Evolutionary conservation across 805 yeast genomes (phyloP).

Genomic region (Metschnikowia colocasiae): DNA sequence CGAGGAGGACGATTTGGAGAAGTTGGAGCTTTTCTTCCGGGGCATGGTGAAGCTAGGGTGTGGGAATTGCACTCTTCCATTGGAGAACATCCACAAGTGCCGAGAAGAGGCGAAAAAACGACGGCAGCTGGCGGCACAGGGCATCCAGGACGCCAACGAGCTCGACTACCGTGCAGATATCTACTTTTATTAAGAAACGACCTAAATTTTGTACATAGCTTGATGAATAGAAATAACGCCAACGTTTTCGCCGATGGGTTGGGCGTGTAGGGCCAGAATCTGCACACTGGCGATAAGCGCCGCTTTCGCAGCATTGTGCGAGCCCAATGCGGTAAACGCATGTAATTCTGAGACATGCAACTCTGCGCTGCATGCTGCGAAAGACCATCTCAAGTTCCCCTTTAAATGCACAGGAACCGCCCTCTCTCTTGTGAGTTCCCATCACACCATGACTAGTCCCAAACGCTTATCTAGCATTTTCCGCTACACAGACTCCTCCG

Average conservation of each 20-base stretch:
- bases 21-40: constrained; percentile 22
- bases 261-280: not conserved
- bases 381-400: not conserved
- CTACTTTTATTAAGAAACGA: not conserved
- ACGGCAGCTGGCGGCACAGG: not conserved
- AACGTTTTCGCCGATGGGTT: not conserved
- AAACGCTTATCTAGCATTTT: constrained; percentile 9
- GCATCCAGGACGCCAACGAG: constrained; percentile 2
- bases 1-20: constrained; percentile 22
- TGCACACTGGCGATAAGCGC: not conserved
- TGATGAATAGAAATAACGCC: not conserved
- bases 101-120: constrained; percentile 6
- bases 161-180: constrained; percentile 16
- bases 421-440: not conserved
- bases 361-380: constrained; percentile 3
- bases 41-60: constrained; percentile 25
- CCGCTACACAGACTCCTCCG: constrained; percentile 11
- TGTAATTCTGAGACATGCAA: constrained; percentile 4
- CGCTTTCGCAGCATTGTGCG: constrained; percentile 11
- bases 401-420: not conserved
- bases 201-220: not conserved
- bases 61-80: constrained; percentile 17
- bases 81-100: constrained; percentile 8
- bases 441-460: not conserved
- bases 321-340: constrained; percentile 12